Conservation (phyloP, 257 asterid species). For the Rubia yunnanensis region DNA sequence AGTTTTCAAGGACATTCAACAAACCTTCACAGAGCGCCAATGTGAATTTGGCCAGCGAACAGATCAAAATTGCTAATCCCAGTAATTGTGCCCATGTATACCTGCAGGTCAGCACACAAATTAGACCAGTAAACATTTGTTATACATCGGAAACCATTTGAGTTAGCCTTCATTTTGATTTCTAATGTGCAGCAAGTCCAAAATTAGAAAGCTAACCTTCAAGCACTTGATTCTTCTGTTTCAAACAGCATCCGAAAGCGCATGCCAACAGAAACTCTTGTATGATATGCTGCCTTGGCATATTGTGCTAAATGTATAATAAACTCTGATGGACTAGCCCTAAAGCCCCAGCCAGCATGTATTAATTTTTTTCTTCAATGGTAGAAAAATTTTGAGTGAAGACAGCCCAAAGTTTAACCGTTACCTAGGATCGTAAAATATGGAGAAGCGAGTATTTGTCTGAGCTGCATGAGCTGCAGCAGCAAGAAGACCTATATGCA, state of each 20-base stretch:
- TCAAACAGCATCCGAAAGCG: constrained; percentile 93
- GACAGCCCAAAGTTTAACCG: neutral
- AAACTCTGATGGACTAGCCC: constrained; percentile 90
- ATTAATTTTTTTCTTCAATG: neutral
- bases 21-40: constrained; percentile 91
- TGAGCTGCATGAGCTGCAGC: constrained; percentile 98
- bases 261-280: constrained; percentile 87
- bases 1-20: no score
- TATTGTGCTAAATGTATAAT: constrained; percentile 83
- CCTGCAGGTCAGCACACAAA: constrained; percentile 31
- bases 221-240: constrained; percentile 87
- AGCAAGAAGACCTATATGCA: constrained; percentile 96
- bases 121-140: neutral
- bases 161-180: neutral
- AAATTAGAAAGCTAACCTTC: constrained; percentile 46
- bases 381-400: neutral
- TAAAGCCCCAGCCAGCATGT: constrained; percentile 31
- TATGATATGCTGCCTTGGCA: constrained; percentile 79
- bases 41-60: constrained; percentile 93
- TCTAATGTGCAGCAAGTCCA: neutral
- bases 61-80: constrained; percentile 76
- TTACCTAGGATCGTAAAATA: constrained; percentile 86
- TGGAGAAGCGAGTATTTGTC: constrained; percentile 82
- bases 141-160: neutral
- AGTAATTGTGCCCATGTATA: constrained; percentile 90